phyloP scores from a whole-genome alignment of 805 yeast genomes.

The Saccharomyces mikatae region DNA sequence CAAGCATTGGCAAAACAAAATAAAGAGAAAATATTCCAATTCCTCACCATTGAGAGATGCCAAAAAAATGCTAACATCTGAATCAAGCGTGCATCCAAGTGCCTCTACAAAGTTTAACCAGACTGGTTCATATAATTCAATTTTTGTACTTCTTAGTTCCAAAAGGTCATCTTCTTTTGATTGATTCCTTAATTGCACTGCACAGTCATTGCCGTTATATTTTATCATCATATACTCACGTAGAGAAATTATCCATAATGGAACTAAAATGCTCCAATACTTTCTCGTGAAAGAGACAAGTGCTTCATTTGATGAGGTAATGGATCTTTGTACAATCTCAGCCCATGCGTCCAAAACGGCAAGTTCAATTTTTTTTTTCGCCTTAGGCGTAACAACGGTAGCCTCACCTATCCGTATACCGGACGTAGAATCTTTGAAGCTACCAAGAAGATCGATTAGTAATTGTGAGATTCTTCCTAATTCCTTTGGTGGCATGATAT shows the following conservation, averaged over 20 bases:
- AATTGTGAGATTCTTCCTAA: conserved; percentile 54
- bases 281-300: conserved; percentile 44
- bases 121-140: conserved; percentile 36
- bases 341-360: conserved; percentile 72
- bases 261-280: conserved; percentile 52
- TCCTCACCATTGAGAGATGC: conserved; percentile 45
- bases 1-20: conserved; percentile 75
- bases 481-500: conserved; percentile 41
- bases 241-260: conserved; percentile 72
- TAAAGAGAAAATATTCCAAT: conserved; percentile 59
- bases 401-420: conserved; percentile 49
- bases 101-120: conserved; percentile 80
- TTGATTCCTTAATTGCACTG: conserved; percentile 21
- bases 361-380: conserved; percentile 48
- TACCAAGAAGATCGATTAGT: conserved; percentile 59
- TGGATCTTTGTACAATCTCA: conserved; percentile 36
- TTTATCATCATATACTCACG: conserved; percentile 65
- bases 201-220: conserved; percentile 37
- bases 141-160: conserved; percentile 11
- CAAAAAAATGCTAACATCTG: conserved; percentile 38
- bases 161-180: conserved; percentile 11
- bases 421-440: conserved; percentile 28
- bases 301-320: conserved; percentile 28
- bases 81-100: conserved; percentile 54
- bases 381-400: conserved; percentile 36